phyloP scores from a whole-genome alignment of 768 basidiomycete species.

The Rhodotorula sphaerocarpa region DNA sequence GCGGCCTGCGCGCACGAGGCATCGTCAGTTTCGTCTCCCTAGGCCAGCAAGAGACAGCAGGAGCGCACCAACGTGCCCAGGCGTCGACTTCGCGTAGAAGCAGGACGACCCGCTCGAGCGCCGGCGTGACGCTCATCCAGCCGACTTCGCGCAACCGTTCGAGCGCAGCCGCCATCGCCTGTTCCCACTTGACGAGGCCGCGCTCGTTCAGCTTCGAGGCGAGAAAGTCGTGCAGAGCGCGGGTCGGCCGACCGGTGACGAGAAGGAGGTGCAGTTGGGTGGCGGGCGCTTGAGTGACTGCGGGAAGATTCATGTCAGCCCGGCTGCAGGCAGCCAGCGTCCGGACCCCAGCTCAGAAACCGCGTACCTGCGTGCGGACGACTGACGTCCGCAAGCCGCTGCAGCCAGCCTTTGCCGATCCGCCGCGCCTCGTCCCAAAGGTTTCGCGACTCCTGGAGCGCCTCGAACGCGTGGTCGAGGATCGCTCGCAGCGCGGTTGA shows the following conservation, averaged over 20 bases:
- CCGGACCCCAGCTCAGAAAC: no score
- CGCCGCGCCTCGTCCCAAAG: constrained; percentile 33
- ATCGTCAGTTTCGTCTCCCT: no score
- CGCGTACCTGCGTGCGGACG: constrained; percentile 22
- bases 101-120: constrained; percentile 36
- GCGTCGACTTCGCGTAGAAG: constrained; percentile 33
- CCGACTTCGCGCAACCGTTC: constrained; percentile 23
- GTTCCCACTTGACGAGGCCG: constrained; percentile 38
- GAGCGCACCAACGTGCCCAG: constrained; percentile 32
- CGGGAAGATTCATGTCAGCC: background rate
- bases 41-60: background rate
- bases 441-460: constrained; percentile 27
- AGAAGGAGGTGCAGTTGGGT: constrained; percentile 33
- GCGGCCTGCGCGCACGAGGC: constrained; percentile 15
- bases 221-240: constrained; percentile 35
- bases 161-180: constrained; percentile 25
- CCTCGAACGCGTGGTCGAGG: constrained; percentile 27
- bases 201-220: constrained; percentile 37
- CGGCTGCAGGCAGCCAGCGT: no score
- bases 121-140: constrained; percentile 31
- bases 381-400: constrained; percentile 24
- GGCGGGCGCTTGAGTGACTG: constrained; percentile 2
- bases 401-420: constrained; percentile 34
- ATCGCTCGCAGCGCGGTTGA: constrained; percentile 9
- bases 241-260: constrained; percentile 31